Evolutionary conservation across 2,329 filamentous ascomycete genomes (phyloP).

Genomic region (Pseudogymnoascus sp.): DNA sequence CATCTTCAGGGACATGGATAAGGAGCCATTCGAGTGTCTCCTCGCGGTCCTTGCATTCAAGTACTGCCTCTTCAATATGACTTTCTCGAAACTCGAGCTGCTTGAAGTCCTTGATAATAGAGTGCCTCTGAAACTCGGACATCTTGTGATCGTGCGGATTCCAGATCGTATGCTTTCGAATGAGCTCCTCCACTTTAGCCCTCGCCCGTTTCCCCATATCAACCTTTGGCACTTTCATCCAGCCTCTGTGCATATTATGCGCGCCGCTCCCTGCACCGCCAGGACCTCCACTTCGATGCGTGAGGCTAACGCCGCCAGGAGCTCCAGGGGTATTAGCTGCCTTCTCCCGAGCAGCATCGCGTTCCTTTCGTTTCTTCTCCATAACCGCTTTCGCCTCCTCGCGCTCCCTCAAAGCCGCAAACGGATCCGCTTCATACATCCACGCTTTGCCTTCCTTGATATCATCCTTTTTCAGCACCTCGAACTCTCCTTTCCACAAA

Average conservation of each 20-base stretch:
- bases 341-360: constrained; percentile 58
- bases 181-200: constrained; percentile 66
- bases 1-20: constrained; percentile 94
- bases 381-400: constrained; percentile 67
- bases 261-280: constrained; percentile 27
- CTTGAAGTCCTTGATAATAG: constrained; percentile 63
- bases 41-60: constrained; percentile 81
- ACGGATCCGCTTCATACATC: constrained; percentile 95
- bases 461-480: constrained; percentile 71
- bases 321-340: constrained; percentile 54
- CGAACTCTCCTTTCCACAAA: constrained; percentile 84
- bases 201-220: constrained; percentile 84
- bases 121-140: constrained; percentile 43
- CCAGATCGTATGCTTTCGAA: constrained; percentile 75
- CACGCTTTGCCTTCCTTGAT: constrained; percentile 69
- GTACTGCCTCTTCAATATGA: constrained; percentile 80
- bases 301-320: constrained; percentile 37
- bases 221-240: constrained; percentile 78
- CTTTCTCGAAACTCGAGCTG: constrained; percentile 80
- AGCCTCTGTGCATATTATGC: constrained; percentile 51
- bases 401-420: constrained; percentile 68
- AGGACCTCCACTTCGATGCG: constrained; percentile 39
- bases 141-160: constrained; percentile 71
- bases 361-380: constrained; percentile 71
- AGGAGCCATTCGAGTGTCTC: constrained; percentile 93